phyloP scores from a whole-genome alignment of 441 rosid species.

The Francoa sonchifolia region DNA sequence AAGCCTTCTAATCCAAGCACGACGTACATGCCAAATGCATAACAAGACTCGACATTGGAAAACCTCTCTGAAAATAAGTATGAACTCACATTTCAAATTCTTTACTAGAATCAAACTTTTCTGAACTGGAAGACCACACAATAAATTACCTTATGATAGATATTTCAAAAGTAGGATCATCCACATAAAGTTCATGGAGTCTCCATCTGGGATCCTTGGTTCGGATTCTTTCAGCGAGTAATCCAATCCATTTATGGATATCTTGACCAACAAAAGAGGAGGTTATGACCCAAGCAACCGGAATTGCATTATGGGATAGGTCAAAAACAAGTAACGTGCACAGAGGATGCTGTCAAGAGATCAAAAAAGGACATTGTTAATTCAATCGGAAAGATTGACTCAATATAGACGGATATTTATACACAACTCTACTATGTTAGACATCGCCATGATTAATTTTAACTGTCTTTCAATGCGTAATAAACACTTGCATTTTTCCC shows the following conservation, averaged over 20 bases:
- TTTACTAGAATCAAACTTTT: conserved; percentile 3
- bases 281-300: conserved; percentile 46
- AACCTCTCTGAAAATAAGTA: conserved; percentile 31
- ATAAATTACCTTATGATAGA: conserved; percentile 27
- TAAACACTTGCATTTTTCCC: too few species aligned
- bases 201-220: conserved; percentile 42
- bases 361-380: too few species aligned
- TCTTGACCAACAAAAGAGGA: conserved; percentile 28
- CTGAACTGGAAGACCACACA: not conserved
- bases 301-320: conserved; percentile 35
- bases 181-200: conserved; percentile 30
- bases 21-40: conserved; percentile 38
- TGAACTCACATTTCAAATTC: conserved; percentile 8
- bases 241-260: conserved; percentile 35
- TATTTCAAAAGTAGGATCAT: conserved; percentile 29
- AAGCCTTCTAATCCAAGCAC: conserved; percentile 39
- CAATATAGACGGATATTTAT: too few species aligned
- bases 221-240: conserved; percentile 32
- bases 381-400: too few species aligned
- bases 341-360: conserved; percentile 32
- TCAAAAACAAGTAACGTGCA: conserved; percentile 38
- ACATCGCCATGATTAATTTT: too few species aligned
- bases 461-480: too few species aligned
- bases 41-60: conserved; percentile 34
- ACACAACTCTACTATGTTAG: too few species aligned